A percentile compares a stretch with the other conserved stretches of the same genome.
These are phyloP conservation scores for Limnanthes douglasii DNA, from an alignment of 345 rosid species.

Conservation along the genomic window DNA sequence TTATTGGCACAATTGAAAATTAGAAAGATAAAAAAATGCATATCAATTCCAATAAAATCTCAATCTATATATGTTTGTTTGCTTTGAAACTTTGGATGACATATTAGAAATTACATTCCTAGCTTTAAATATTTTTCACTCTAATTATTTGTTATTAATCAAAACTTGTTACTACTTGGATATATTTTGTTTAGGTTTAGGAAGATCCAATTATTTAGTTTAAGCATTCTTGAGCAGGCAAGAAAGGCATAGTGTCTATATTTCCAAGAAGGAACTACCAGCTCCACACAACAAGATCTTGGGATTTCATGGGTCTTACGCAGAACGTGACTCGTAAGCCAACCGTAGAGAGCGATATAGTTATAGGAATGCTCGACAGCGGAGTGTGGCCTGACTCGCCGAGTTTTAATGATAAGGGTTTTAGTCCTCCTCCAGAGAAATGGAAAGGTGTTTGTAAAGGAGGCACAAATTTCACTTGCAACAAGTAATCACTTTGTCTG, in stretches of 20 bases:
- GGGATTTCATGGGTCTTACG: conserved; percentile 60
- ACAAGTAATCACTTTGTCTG: conserved; percentile 21
- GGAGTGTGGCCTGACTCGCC: conserved; percentile 36
- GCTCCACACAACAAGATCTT: conserved; percentile 60
- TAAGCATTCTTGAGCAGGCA: too few species aligned
- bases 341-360: conserved; percentile 17
- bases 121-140: too few species aligned
- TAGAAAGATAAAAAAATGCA: too few species aligned
- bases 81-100: too few species aligned
- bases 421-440: conserved; percentile 30
- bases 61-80: too few species aligned
- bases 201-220: too few species aligned
- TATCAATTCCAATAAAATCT: too few species aligned
- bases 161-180: too few species aligned
- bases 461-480: conserved; percentile 37
- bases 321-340: conserved; percentile 13
- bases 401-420: conserved; percentile 23
- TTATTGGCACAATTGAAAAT: too few species aligned
- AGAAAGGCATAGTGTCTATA: conserved; percentile 39
- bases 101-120: too few species aligned
- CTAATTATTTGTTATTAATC: too few species aligned
- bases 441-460: conserved; percentile 32
- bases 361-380: conserved; percentile 34
- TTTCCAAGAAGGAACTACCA: conserved; percentile 27
- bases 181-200: too few species aligned